Conservation (phyloP, 768 basidiomycete genomes). For the Phlegmacium glaucopus region DNA sequence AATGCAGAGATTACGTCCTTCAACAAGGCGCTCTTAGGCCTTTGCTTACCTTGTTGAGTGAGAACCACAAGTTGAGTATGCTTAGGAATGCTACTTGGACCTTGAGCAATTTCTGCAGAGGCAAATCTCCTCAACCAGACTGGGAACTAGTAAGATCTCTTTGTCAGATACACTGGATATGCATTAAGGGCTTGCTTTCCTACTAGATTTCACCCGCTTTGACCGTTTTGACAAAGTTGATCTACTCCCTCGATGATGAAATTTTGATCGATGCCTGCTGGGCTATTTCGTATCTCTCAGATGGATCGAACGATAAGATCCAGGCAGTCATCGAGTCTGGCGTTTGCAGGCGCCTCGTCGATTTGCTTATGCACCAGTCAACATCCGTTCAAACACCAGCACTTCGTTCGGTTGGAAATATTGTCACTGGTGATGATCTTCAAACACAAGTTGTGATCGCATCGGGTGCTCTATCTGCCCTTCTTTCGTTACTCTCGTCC, state of each 20-base stretch:
- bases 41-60: conserved; percentile 84
- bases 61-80: conserved; percentile 99
- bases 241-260: conserved; percentile 98
- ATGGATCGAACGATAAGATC: conserved; percentile 99
- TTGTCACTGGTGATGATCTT: conserved; percentile 98
- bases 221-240: conserved; percentile 95
- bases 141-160: conserved; percentile 81
- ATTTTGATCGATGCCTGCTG: conserved; percentile 99
- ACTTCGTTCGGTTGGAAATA: conserved; percentile 97
- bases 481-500: conserved; percentile 89
- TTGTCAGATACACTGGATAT: not conserved
- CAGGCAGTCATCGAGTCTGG: conserved; percentile 99
- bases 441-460: conserved; percentile 99
- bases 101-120: conserved; percentile 97
- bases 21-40: conserved; percentile 91
- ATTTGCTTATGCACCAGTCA: conserved; percentile 92
- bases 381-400: conserved; percentile 98
- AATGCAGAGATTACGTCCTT: conserved; percentile 95
- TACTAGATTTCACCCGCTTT: conserved; percentile 94
- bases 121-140: conserved; percentile 96
- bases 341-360: conserved; percentile 95
- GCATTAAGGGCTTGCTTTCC: not conserved
- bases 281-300: conserved; percentile 99
- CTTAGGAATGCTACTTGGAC: conserved; percentile 99
- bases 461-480: conserved; percentile 92